Conservation (phyloP, 768 basidiomycete genomes). For the Leccinum longicurvipes region DNA sequence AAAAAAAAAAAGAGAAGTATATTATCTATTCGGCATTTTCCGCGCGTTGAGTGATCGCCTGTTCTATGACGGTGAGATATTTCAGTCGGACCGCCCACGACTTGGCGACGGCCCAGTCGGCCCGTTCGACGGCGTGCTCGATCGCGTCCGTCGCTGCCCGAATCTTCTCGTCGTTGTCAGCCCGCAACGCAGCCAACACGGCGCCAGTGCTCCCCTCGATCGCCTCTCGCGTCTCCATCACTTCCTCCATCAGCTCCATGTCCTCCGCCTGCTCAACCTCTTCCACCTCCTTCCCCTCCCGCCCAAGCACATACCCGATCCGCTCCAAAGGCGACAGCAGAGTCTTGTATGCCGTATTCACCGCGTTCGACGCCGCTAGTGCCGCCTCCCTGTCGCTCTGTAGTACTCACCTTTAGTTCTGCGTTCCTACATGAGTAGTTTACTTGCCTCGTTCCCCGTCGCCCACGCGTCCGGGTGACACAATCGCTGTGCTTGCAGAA, state of each 20-base stretch:
- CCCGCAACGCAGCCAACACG: constrained; percentile 49
- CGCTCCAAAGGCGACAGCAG: constrained; percentile 71
- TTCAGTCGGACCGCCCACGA: constrained; percentile 62
- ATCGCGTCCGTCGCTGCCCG: constrained; percentile 43
- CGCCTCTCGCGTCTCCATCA: constrained; percentile 76
- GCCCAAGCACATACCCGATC: constrained; percentile 75
- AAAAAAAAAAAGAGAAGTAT: background rate
- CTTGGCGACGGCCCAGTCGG: constrained; percentile 59
- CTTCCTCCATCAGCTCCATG: constrained; percentile 63
- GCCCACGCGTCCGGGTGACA: constrained; percentile 90
- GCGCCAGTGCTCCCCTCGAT: constrained; percentile 57
- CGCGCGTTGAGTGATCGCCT: constrained; percentile 23
- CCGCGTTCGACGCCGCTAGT: constrained; percentile 53
- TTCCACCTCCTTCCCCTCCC: constrained; percentile 51
- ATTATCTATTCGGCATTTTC: constrained; percentile 16
- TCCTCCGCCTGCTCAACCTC: constrained; percentile 77
- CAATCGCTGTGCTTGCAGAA: constrained; percentile 66
- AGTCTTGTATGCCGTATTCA: constrained; percentile 81
- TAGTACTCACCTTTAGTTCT: constrained; percentile 7
- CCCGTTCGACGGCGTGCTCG: constrained; percentile 44
- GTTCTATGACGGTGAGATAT: constrained; percentile 66
- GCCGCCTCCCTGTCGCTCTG: constrained; percentile 26
- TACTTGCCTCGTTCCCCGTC: constrained; percentile 53
- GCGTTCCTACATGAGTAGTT: constrained; percentile 1
- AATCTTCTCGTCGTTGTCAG: constrained; percentile 54